A percentile compares a stretch with the other conserved stretches of the same genome.
Evolutionary conservation across 352 stramenopile species (phyloP).

Genomic region (Phytophthora cactorum): DNA sequence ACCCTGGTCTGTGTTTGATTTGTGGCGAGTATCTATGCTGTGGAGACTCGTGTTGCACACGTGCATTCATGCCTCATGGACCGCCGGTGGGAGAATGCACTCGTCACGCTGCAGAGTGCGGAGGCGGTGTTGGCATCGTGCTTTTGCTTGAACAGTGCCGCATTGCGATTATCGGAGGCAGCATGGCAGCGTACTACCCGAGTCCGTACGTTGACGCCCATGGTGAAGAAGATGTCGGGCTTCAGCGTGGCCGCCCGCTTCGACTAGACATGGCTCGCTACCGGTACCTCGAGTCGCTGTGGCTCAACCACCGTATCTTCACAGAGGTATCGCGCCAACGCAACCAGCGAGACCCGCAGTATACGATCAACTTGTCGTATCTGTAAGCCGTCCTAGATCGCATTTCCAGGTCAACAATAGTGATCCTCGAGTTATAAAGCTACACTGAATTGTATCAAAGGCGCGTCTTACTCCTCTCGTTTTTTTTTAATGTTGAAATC

Average conservation of each 20-base stretch:
- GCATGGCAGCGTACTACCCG: slow-evolving; percentile 87
- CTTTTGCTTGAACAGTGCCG: slow-evolving; percentile 87
- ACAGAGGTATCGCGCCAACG: slow-evolving; percentile 85
- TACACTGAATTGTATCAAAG: background rate
- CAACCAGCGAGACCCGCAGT: slow-evolving; percentile 88
- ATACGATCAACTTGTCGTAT: slow-evolving; percentile 88
- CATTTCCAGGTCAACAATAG: slow-evolving; percentile 2
- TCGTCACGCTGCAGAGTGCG: slow-evolving; percentile 83
- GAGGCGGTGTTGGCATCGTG: slow-evolving; percentile 84
- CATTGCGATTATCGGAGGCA: slow-evolving; percentile 82
- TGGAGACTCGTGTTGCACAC: slow-evolving; percentile 84
- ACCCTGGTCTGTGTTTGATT: slow-evolving; percentile 84
- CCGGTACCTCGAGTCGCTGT: slow-evolving; percentile 80
- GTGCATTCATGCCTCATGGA: slow-evolving; percentile 75
- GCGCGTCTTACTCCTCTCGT: background rate
- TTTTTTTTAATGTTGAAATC: background rate
- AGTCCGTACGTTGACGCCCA: slow-evolving; percentile 87
- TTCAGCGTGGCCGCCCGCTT: slow-evolving; percentile 81
- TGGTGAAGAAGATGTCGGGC: slow-evolving; percentile 84
- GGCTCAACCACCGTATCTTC: slow-evolving; percentile 86
- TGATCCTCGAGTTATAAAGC: slow-evolving; percentile 7
- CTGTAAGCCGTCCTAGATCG: slow-evolving; percentile 50
- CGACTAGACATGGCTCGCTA: slow-evolving; percentile 80
- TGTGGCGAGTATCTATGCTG: slow-evolving; percentile 87
- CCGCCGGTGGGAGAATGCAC: slow-evolving; percentile 87